Base-by-base conservation (phyloP, 2,329 filamentous ascomycete genomes). In the Xylaria multiplex region DNA sequence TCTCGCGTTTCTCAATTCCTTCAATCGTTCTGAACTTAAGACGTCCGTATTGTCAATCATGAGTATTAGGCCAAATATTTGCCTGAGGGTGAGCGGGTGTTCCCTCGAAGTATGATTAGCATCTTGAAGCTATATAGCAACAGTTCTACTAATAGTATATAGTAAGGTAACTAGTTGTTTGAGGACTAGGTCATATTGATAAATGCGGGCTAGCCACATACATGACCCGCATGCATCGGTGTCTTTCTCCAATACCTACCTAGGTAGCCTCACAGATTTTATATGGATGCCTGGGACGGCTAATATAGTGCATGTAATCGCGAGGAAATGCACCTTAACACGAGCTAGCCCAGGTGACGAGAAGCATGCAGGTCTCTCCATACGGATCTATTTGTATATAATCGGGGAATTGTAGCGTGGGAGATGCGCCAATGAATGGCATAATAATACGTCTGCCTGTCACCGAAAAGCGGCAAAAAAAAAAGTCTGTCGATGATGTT, bases 381-480 rank as follows among this genome's bases (percentile, higher is more conserved):
- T 13, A 2, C 42, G 30, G 13, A n/a, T 19, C 6, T 40, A 6
- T 13, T 11, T 46, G 46, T 46, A 27, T n/a, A 19, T 11, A 22
- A 16, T 58, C 22, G 16, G 35, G 46, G 14, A 45, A 57, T 16
- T 35, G 24, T 13, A 43, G 24, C 9, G 13, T 22, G 52, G 8
- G 14, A 52, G 27, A 3, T 27, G 27, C 13, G 6, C 64, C 55
- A 66, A 66, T 66, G 45, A 52, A 35, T n/a, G 40, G 37, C 37
- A 48, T 43, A 3, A 64, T 52, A 67, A 67, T 64, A 16, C 56
- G 61, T 46, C 61, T 64, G 65, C 65, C 65, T 67, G 24, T 7
- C 30, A 27, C 40, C 13, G 32, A 40, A 24, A 27, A 32, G 24
- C 27, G 53, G 45, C 40, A 60, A n/a, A 27, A 27, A 3, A 3